Evolutionary conservation across 164 flowering plant genomes (phyloP).

Genomic region (Dillenia suffruticosa): DNA sequence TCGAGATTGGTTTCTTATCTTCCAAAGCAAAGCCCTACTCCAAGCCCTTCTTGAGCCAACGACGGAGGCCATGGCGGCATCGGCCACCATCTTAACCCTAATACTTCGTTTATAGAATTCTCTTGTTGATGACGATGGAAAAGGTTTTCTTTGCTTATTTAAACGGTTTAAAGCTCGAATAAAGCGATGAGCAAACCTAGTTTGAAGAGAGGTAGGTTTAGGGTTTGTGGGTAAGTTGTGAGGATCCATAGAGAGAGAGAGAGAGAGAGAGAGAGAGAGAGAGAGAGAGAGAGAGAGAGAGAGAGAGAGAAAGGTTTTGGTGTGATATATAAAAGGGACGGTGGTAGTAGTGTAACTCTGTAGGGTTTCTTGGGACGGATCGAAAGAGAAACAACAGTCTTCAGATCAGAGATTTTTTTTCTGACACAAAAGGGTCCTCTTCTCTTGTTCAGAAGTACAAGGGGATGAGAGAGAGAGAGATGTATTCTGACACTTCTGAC

Average conservation of each 20-base stretch:
- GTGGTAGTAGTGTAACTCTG: slow-evolving; percentile 8
- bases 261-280: too few relatives aligned
- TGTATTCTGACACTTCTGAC: slow-evolving; percentile 22
- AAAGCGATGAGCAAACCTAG: slow-evolving; percentile 31
- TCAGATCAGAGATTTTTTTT: slow-evolving; percentile 25
- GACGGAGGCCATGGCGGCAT: slow-evolving; percentile 46
- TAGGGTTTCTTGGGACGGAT: slow-evolving; percentile 5
- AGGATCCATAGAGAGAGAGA: slow-evolving; percentile 8
- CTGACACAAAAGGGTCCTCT: slow-evolving; percentile 48
- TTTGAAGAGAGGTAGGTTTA: slow-evolving; percentile 15
- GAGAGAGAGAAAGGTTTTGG: not conserved
- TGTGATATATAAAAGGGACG: not conserved
- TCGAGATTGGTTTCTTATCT: slow-evolving; percentile 15
- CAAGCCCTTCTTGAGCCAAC: slow-evolving; percentile 40
- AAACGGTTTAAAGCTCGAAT: slow-evolving; percentile 25
- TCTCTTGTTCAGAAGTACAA: slow-evolving; percentile 21
- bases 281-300: not conserved
- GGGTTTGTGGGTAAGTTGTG: slow-evolving; percentile 6
- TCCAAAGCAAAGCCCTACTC: slow-evolving; percentile 46
- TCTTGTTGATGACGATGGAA: slow-evolving; percentile 4
- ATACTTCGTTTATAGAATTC: slow-evolving; percentile 11
- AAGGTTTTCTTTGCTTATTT: not conserved
- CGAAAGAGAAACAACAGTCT: slow-evolving; percentile 5
- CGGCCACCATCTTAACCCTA: slow-evolving; percentile 40
- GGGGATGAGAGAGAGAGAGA: slow-evolving; percentile 8